Conservation (phyloP, 495 filamentous ascomycete species). For the Penicillium verhagenii region DNA sequence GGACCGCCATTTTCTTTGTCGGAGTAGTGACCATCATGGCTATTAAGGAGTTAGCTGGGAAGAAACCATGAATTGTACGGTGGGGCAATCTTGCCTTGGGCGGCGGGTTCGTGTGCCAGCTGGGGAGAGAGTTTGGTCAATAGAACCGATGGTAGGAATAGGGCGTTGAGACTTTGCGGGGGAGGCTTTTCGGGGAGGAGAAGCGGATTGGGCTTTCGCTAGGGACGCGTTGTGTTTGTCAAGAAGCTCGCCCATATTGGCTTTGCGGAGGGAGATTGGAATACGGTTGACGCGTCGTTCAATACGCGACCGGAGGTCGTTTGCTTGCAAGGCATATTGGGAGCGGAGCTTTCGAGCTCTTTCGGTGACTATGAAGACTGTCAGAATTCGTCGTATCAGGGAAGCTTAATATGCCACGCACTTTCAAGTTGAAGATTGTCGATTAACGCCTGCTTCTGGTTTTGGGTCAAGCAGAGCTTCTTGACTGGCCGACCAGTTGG, state of each 20-base stretch:
- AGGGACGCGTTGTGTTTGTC: constrained; percentile 49
- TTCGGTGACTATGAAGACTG: constrained; percentile 68
- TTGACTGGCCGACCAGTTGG: constrained; percentile 59
- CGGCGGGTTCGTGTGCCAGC: constrained; percentile 52
- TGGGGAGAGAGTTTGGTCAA: constrained; percentile 28
- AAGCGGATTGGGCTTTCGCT: constrained; percentile 26
- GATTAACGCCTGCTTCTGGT: constrained; percentile 83
- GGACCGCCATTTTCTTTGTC: constrained; percentile 72
- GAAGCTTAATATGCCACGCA: constrained; percentile 43
- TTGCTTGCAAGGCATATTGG: constrained; percentile 84
- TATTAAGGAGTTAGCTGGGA: constrained; percentile 30
- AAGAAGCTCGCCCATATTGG: constrained; percentile 80
- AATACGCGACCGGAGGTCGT: constrained; percentile 78
- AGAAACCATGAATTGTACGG: neutral
- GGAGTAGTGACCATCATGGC: constrained; percentile 61
- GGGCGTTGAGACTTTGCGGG: constrained; percentile 33
- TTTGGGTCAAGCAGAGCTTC: constrained; percentile 64
- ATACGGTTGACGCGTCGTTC: constrained; percentile 96
- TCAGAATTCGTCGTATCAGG: neutral
- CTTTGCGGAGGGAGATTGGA: constrained; percentile 72
- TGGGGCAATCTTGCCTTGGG: constrained; percentile 52
- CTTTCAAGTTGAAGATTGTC: constrained; percentile 93
- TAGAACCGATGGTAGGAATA: constrained; percentile 27
- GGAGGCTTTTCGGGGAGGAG: constrained; percentile 28
- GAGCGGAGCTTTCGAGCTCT: constrained; percentile 86